Evolutionary conservation across 257 asterid species (phyloP), one percentile per base, ranked within the genome.

Genomic region (Avicennia marina): DNA sequence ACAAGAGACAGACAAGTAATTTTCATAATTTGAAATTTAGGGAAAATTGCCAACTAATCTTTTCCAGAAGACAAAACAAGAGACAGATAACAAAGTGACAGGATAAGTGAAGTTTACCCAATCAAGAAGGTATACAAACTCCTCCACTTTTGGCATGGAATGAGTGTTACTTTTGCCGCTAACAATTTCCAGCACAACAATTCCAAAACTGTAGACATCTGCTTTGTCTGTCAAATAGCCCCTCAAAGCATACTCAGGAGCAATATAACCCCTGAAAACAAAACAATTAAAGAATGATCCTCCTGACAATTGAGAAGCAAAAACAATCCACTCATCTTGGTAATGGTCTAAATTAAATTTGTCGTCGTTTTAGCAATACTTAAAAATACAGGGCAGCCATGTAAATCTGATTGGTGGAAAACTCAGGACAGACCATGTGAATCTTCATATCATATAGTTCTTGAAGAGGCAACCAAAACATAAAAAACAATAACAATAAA

Each of bases 211-310:
- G 73, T 85, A 85, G 15, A 82, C 95, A 7, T 85, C 95, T 17
- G 90, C 95, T 74, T 85, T 85, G 74, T 85, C 90, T 4, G 95
- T 79, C 55, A 85, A 69, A 45, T 82, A 77, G 24, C 95, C 95
- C 25, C 87, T 71, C 90, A 79, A 77, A 8, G 90, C 95, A 16
- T 82, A 85, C 72, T 85, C 95, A 11, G 95, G 95, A 21, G 94
- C 94, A 87, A 85, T 85, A 44, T 85, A 85, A 44, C 95, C 95
- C 57, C 95, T 82, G 71, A 38, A 54, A 64, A 22, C 25, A 27
- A 10, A 42, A 22, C 62, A 60, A 11, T 4, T 17, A 22, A 24
- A 20, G 18, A 44, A 19, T 42, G 11, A 17, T 39, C 20, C 58
- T 36, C 16, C 8, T 6, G 9, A 4, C 10, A 12, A 43, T 43